A percentile compares a stretch with the other conserved stretches of the same genome.
These are phyloP conservation scores for Macrocybe gigantea DNA, from an alignment of 768 basidiomycete genomes.

Conservation along the genomic window DNA sequence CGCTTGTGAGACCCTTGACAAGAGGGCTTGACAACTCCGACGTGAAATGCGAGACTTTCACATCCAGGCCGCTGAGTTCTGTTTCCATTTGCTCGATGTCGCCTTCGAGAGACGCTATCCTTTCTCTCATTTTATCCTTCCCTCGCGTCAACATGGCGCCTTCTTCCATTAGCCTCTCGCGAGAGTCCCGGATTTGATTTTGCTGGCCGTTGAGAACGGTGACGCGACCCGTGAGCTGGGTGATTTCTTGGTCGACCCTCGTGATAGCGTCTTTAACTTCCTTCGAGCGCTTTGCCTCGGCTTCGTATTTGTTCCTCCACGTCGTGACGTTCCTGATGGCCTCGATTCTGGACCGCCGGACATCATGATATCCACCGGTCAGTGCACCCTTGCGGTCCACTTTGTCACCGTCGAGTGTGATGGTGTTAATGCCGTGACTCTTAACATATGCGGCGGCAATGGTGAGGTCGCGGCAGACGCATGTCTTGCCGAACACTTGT, in stretches of 20 bases:
- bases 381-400: constrained; percentile 95
- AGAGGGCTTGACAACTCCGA: constrained; percentile 73
- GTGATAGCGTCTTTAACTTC: constrained; percentile 72
- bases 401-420: constrained; percentile 96
- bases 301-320: constrained; percentile 70
- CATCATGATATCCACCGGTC: constrained; percentile 95
- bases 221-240: constrained; percentile 64
- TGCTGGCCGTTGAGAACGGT: constrained; percentile 67
- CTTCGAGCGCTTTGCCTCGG: constrained; percentile 54
- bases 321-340: constrained; percentile 69
- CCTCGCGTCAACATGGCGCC: constrained; percentile 54
- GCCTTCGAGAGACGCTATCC: constrained; percentile 57
- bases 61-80: constrained; percentile 57
- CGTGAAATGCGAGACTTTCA: constrained; percentile 58
- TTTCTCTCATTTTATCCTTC: constrained; percentile 59
- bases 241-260: constrained; percentile 82
- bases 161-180: constrained; percentile 65
- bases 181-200: constrained; percentile 59
- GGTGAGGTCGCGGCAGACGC: constrained; percentile 89
- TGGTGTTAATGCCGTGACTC: constrained; percentile 92
- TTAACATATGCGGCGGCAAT: constrained; percentile 93
- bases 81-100: constrained; percentile 68
- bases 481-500: constrained; percentile 96
- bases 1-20: constrained; percentile 62
- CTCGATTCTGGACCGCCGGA: constrained; percentile 85